Conservation (phyloP, 2,329 filamentous ascomycete species). For the Hypoxylon sp. region DNA sequence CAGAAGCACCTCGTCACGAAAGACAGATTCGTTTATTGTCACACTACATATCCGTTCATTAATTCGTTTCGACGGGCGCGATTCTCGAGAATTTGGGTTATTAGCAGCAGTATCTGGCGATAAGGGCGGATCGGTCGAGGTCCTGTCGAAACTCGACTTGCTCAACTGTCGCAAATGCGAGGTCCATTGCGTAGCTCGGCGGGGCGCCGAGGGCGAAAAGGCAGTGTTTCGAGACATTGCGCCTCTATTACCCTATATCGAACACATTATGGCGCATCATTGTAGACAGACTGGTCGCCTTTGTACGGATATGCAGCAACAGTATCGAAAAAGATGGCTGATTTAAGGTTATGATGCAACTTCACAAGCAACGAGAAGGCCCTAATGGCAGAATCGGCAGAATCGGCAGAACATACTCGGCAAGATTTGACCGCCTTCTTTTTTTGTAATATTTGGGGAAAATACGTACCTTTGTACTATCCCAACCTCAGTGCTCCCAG, state of each 20-base stretch:
- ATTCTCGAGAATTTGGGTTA: conserved; percentile 62
- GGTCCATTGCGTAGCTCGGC: conserved; percentile 64
- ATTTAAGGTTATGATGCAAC: conserved; percentile 13
- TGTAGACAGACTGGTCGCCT: not conserved
- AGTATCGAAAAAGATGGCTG: not conserved
- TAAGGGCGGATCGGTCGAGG: conserved; percentile 57
- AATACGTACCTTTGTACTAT: not conserved
- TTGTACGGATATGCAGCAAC: not conserved
- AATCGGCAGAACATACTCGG: not conserved
- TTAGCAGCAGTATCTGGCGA: conserved; percentile 67
- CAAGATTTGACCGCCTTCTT: conserved; percentile 29
- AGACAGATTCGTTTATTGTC: conserved; percentile 79
- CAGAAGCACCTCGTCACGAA: conserved; percentile 83
- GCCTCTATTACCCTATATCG: conserved; percentile 48
- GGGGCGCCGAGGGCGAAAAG: conserved; percentile 59
- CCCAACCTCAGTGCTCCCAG: too few species aligned
- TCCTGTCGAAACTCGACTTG: conserved; percentile 62
- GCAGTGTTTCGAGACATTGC: conserved; percentile 53
- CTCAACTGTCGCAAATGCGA: conserved; percentile 69
- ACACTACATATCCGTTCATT: conserved; percentile 67
- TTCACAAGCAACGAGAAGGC: conserved; percentile 1
- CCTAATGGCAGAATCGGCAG: not conserved
- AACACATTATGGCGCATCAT: conserved; percentile 32
- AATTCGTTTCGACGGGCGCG: conserved; percentile 50
- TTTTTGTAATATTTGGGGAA: conserved; percentile 5